Percentiles rank a stretch among this genome's conserved stretches.
These are phyloP conservation scores for Rhazya stricta DNA, from an alignment of 257 asterid species.

Conservation along the genomic window DNA sequence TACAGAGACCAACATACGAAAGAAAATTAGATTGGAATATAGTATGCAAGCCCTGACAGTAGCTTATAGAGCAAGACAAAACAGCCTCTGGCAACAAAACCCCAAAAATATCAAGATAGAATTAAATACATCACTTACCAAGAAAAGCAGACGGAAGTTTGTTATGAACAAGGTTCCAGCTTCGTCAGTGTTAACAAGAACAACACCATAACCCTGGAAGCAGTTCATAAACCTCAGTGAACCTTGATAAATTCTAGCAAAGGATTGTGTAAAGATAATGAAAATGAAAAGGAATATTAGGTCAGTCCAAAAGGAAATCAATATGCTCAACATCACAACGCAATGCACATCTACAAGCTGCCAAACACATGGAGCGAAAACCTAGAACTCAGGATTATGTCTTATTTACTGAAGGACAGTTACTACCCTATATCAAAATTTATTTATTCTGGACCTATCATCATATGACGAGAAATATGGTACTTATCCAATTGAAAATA, in stretches of 20 bases:
- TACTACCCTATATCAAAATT: not conserved
- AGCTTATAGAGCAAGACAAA: not conserved
- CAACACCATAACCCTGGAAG: constrained; percentile 79
- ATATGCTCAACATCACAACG: not conserved
- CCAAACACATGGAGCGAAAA: not conserved
- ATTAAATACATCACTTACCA: constrained; percentile 50
- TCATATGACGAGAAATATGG: not conserved
- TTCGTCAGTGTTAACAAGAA: constrained; percentile 88
- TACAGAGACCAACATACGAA: not conserved
- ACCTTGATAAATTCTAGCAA: constrained; percentile 13
- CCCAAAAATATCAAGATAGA: not conserved
- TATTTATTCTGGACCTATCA: not conserved
- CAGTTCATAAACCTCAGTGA: constrained; percentile 25
- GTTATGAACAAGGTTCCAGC: constrained; percentile 91
- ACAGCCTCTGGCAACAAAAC: not conserved
- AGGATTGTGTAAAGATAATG: not conserved
- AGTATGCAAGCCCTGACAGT: not conserved
- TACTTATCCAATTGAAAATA: not conserved
- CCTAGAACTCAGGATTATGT: not conserved
- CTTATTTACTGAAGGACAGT: not conserved
- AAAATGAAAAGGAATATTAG: constrained; percentile 1
- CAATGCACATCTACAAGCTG: not conserved
- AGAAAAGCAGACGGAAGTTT: constrained; percentile 89
- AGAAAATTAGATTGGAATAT: not conserved
- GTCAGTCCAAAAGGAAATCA: not conserved